Evolutionary conservation across 208 protist genomes (phyloP), one percentile per base, ranked within the genome.

Genomic region (Acanthamoeba divionensis): DNA sequence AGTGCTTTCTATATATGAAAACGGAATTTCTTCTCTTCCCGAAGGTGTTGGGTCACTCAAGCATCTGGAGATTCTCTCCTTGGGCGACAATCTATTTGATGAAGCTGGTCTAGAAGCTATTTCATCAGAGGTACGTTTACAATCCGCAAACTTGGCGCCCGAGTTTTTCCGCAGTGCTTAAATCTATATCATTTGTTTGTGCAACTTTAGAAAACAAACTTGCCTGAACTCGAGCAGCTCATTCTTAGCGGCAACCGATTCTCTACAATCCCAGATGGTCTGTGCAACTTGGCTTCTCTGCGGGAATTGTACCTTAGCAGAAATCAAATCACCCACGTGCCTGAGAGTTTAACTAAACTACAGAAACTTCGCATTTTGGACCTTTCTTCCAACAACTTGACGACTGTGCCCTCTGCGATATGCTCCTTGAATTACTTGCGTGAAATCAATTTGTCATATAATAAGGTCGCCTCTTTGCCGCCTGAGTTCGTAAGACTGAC

Each of bases 71-170:
- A 71, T 6, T 18, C 8, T 88, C 2, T 71, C 45, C 13, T 52
- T 88, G 80, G 80, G 80, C 38, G 80, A 88, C 36, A 88, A 88
- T 26, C 36, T 88, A 12, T 31, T 88, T n/a, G 80, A 88, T 9
- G 80, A 88, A 31, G 21, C 21, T 24, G 80, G 80, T 7, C 21
- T 66, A 10, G 33, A 38, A 12, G 57, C 57, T 48, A 15, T 88
- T 24, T 75, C 50, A 33, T 54, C 67, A 54, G 7, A 66, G 26
- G 66, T 38, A 8, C n/a, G 44, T 10, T 44, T 24, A 41, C 13
- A 24, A 24, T 55, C n/a, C n/a, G n/a, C n/a, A n/a, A n/a, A n/a
- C n/a, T n/a, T n/a, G n/a, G n/a, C n/a, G n/a, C n/a, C n/a, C n/a
- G n/a, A n/a, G n/a, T n/a, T n/a, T n/a, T n/a, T n/a, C n/a, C n/a